Base-by-base conservation (phyloP, 352 stramenopile genomes). In the Phytophthora melonis region DNA sequence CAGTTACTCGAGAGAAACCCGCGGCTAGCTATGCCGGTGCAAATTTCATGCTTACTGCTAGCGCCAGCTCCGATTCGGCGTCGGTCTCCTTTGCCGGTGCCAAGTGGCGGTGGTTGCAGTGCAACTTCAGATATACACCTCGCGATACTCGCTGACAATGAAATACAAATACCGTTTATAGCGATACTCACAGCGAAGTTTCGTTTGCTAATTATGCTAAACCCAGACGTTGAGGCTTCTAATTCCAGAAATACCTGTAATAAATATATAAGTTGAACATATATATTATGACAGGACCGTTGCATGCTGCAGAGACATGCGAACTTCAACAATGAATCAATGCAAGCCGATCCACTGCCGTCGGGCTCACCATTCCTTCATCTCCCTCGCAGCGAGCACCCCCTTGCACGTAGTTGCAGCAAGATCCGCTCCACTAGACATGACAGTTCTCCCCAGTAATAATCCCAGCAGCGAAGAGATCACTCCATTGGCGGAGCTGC, bases 241-340 rank as follows among this genome's bases (percentile, higher is more conserved):
- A 2, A n/a, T 19, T 49, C 9, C 16, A 19, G 18, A 19, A 21
- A 49, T 19, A 49, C 4, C 34, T 49, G 41, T 47, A 2, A 47
- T n/a, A 58, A 25, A 25, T 45, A 41, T 5, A 58, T 43, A 53
- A 0, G 5, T 54, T 68, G 18, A 11, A 55, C 23, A 25, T 25
- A 25, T 7, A 36, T 34, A 32, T 18, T 13, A 11, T 53, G 8
- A 14, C 34, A 41, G 63, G 49, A 8, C 19, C 10, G 25, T 41
- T 55, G 19, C 5, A 7, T 32, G 66, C 58, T 63, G 45, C 66
- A 73, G 59, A 73, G 63, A 63, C 21, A 16, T 58, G 66, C 58
- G 19, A 74, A 74, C 66, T 74, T 69, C 66, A 69, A 74, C 60
- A 69, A 58, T 72, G 63, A 63, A 69, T 70, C 63, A 58, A 58